Conservation (phyloP, 1,284 basidiomycete species). For the Xerocomus minutiporus region DNA sequence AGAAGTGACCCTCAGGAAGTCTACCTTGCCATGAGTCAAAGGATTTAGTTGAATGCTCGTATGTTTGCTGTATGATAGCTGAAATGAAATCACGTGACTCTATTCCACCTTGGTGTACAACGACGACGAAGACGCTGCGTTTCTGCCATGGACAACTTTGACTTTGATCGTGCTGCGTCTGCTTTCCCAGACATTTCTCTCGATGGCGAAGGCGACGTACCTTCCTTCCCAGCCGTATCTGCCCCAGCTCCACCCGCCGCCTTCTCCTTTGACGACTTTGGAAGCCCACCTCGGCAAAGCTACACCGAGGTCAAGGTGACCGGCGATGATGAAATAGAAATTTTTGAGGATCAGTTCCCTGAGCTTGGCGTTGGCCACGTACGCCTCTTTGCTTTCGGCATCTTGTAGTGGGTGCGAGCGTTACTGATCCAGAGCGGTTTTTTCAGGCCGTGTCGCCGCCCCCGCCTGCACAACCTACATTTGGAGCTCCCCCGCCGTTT, state of each 20-base stretch:
- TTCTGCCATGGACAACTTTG: slow-evolving; percentile 44
- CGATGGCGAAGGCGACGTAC: slow-evolving; percentile 56
- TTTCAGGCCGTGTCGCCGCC: slow-evolving; percentile 30
- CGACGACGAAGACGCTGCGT: no score
- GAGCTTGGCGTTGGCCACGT: slow-evolving; percentile 68
- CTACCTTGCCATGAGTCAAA: neutral
- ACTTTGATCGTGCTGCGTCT: slow-evolving; percentile 73
- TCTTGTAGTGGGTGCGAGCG: neutral
- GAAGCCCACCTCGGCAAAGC: slow-evolving; percentile 40
- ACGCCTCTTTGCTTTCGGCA: slow-evolving; percentile 23
- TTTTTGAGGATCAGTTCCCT: slow-evolving; percentile 90
- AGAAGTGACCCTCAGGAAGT: neutral
- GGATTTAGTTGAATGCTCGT: no score
- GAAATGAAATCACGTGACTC: neutral
- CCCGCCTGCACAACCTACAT: slow-evolving; percentile 37
- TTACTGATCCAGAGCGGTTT: slow-evolving; percentile 5
- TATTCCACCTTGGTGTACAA: neutral
- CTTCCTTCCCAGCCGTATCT: slow-evolving; percentile 36
- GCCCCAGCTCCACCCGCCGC: slow-evolving; percentile 30
- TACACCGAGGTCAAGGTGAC: slow-evolving; percentile 70
- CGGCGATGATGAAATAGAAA: slow-evolving; percentile 81
- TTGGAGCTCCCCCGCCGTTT: slow-evolving; percentile 51
- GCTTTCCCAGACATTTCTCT: slow-evolving; percentile 84
- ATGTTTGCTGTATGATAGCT: neutral
- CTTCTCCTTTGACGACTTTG: slow-evolving; percentile 67